Evolutionary conservation across 2,329 filamentous ascomycete species (phyloP).

Genomic region (Gaeumannomyces tritici): DNA sequence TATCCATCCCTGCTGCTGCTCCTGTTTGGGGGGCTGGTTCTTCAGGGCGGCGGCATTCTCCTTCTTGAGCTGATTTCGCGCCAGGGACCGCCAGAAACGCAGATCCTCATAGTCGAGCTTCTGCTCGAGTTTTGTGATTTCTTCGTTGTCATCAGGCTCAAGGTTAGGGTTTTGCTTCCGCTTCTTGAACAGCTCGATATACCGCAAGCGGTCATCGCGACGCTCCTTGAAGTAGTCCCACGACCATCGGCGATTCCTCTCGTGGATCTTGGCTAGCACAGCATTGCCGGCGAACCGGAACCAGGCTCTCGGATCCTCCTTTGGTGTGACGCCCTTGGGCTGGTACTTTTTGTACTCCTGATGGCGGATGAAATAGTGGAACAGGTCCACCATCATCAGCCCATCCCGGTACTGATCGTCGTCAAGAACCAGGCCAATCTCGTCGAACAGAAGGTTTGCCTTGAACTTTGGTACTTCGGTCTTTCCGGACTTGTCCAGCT

Average conservation of each 20-base stretch:
- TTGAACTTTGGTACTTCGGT: constrained; percentile 76
- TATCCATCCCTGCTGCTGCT: constrained; percentile 70
- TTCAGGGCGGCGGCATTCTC: constrained; percentile 88
- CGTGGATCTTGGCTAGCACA: constrained; percentile 87
- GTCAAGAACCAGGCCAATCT: constrained; percentile 95
- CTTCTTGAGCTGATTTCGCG: constrained; percentile 88
- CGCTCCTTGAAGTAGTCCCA: constrained; percentile 94
- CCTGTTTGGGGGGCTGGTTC: constrained; percentile 32
- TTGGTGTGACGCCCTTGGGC: constrained; percentile 69
- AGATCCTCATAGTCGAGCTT: constrained; percentile 92
- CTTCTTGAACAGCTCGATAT: constrained; percentile 95
- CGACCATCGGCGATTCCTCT: constrained; percentile 84
- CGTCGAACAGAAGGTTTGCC: constrained; percentile 85
- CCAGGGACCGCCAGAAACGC: constrained; percentile 92
- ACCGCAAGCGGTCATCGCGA: constrained; percentile 76
- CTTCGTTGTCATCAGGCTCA: constrained; percentile 58
- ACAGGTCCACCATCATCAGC: constrained; percentile 95
- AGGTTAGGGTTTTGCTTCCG: constrained; percentile 69
- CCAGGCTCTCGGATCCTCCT: constrained; percentile 89
- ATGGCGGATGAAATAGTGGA: constrained; percentile 96
- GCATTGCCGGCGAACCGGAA: constrained; percentile 83
- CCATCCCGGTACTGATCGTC: constrained; percentile 96
- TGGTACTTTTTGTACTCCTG: constrained; percentile 94
- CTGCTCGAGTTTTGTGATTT: constrained; percentile 68
- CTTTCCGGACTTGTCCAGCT: constrained; percentile 87